A percentile compares a stretch with the other conserved stretches of the same genome.
Evolutionary conservation across 2,329 filamentous ascomycete species (phyloP).

Genomic region (Pseudocercospora macadamiae): DNA sequence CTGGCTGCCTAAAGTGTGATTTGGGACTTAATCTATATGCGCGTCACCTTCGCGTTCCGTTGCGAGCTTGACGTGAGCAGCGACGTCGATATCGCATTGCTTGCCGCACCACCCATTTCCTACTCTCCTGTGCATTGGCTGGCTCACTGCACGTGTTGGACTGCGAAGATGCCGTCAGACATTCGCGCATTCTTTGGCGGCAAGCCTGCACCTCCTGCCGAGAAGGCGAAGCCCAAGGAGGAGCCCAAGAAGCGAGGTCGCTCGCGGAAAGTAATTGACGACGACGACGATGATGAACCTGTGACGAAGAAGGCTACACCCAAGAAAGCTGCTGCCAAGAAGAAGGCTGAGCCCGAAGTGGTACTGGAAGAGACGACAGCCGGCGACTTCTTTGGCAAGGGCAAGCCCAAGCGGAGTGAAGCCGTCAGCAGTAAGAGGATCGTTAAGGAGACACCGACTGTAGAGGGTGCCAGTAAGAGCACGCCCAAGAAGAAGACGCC

Average conservation of each 20-base stretch:
- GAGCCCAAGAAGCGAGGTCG: constrained; percentile 53
- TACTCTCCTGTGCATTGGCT: neutral
- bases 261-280: constrained; percentile 71
- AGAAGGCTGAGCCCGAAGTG: constrained; percentile 37
- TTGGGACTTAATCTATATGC: no score
- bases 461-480: constrained; percentile 38
- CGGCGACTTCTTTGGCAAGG: constrained; percentile 64
- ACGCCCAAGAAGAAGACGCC: constrained; percentile 44
- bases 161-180: constrained; percentile 70
- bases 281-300: constrained; percentile 67
- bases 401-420: constrained; percentile 56
- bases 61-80: neutral
- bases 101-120: neutral
- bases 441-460: constrained; percentile 18
- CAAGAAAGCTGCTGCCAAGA: constrained; percentile 62
- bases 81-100: neutral
- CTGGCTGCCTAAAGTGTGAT: no score
- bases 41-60: neutral
- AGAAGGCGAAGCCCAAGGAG: constrained; percentile 31
- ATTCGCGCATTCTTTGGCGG: constrained; percentile 90
- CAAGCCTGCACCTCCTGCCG: constrained; percentile 62
- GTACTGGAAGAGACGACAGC: constrained; percentile 59
- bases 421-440: constrained; percentile 29
- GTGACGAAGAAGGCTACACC: constrained; percentile 34
- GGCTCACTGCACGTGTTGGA: neutral